Conservation (phyloP, 805 yeast species). For the Pichia exigua region DNA sequence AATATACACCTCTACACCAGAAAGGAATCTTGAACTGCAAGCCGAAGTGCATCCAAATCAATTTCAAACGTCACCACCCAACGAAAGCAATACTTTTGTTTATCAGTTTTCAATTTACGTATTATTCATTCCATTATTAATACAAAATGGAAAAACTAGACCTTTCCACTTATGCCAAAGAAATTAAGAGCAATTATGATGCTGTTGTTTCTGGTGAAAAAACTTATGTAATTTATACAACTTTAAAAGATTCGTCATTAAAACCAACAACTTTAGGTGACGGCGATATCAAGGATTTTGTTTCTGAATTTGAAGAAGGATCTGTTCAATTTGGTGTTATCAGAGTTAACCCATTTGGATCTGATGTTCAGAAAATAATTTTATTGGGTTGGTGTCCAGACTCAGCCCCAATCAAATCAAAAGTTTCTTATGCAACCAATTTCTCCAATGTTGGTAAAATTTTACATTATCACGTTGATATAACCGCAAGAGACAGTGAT, state of each 20-base stretch:
- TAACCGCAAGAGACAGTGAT: constrained; percentile 91
- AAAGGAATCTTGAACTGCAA: not conserved
- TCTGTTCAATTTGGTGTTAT: constrained; percentile 86
- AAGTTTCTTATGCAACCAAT: constrained; percentile 70
- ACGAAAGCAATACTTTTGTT: not conserved
- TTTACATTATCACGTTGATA: constrained; percentile 89
- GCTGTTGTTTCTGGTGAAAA: constrained; percentile 72
- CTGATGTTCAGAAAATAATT: constrained; percentile 77
- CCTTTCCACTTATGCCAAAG: constrained; percentile 62
- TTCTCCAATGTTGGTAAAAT: constrained; percentile 67
- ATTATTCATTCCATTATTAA: not conserved
- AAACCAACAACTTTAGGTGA: constrained; percentile 45
- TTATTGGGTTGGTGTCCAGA: constrained; percentile 97
- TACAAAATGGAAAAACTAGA: constrained; percentile 47
- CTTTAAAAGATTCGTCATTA: constrained; percentile 47
- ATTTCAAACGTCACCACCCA: not conserved
- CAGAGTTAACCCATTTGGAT: constrained; percentile 83
- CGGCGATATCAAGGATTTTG: constrained; percentile 69
- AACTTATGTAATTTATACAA: constrained; percentile 76
- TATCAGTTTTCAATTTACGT: not conserved
- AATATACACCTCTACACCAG: not conserved
- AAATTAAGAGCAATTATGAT: constrained; percentile 68
- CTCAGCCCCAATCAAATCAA: constrained; percentile 73
- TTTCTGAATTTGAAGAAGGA: constrained; percentile 76
- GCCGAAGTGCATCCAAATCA: no score